Evolutionary conservation across 148 eudicot species (phyloP).

Genomic region (Rhododendron williamsianum): DNA sequence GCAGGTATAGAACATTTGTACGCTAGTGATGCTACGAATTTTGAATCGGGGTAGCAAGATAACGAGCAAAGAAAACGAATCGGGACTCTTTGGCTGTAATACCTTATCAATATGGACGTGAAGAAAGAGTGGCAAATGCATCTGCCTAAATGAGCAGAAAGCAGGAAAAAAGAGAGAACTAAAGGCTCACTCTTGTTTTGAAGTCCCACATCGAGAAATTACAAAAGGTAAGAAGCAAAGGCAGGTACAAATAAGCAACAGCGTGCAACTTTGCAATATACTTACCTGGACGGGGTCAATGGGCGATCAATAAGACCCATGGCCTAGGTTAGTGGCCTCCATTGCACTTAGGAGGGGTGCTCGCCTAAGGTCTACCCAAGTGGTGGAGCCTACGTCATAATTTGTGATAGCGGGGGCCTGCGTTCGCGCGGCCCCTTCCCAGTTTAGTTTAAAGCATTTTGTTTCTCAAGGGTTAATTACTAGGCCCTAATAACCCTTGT

Average conservation of each 20-base stretch:
- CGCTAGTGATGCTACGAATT: not conserved
- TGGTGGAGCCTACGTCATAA: constrained; percentile 54
- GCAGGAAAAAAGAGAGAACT: not conserved
- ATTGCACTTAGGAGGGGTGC: constrained; percentile 55
- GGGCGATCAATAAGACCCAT: constrained; percentile 57
- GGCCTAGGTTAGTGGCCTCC: constrained; percentile 62
- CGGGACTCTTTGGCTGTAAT: not conserved
- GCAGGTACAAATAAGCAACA: not conserved
- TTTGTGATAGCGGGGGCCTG: constrained; percentile 37
- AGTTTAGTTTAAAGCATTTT: not conserved
- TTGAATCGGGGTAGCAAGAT: not conserved
- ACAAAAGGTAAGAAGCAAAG: not conserved
- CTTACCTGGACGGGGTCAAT: constrained; percentile 89
- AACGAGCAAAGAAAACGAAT: not conserved
- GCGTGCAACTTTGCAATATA: constrained; percentile 1
- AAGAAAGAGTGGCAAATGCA: not conserved
- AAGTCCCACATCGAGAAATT: not conserved
- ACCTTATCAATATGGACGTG: not conserved
- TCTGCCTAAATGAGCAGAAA: not conserved
- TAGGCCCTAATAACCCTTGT: no score
- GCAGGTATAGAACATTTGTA: not conserved
- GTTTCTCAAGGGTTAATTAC: no score
- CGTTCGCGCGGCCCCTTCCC: constrained; percentile 64
- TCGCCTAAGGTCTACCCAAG: constrained; percentile 35
- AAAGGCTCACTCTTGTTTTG: not conserved